phyloP scores from a whole-genome alignment of 495 filamentous ascomycete genomes.

The Tuber melanosporum region DNA sequence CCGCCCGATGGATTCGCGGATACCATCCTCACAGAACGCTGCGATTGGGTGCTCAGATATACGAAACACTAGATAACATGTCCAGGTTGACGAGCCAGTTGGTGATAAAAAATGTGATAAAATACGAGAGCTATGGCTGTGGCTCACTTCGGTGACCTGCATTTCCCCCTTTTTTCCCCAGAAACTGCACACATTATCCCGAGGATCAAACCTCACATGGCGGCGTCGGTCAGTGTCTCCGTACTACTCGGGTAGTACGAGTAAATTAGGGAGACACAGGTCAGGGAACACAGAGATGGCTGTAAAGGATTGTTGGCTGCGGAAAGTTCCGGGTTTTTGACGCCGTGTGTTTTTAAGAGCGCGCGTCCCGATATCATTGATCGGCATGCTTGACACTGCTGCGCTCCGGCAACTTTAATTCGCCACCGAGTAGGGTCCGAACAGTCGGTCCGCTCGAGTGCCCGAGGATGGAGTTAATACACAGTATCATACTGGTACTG shows the following conservation, averaged over 20 bases:
- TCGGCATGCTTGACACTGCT: not conserved
- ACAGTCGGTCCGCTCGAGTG: not conserved
- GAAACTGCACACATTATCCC: not conserved
- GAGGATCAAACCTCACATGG: not conserved
- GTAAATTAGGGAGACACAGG: not conserved
- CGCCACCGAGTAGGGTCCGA: not conserved
- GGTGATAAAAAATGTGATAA: not conserved
- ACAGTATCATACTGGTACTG: too few relatives aligned
- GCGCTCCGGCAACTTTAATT: not conserved
- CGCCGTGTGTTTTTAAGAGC: not conserved
- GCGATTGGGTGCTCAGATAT: not conserved
- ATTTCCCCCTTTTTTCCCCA: not conserved
- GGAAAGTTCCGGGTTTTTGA: not conserved
- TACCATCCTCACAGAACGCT: not conserved
- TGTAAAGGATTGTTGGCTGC: not conserved
- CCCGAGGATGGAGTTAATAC: too few relatives aligned
- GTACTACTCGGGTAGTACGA: too few relatives aligned
- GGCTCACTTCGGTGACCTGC: not conserved
- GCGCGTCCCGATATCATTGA: not conserved
- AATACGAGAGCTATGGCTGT: not conserved
- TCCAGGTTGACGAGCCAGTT: not conserved
- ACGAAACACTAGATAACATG: not conserved
- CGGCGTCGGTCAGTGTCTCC: not conserved
- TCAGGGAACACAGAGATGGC: not conserved
- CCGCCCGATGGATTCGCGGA: not conserved